Evolutionary conservation across 768 basidiomycete species (phyloP).

Genomic region (Phylloporus arenicola): DNA sequence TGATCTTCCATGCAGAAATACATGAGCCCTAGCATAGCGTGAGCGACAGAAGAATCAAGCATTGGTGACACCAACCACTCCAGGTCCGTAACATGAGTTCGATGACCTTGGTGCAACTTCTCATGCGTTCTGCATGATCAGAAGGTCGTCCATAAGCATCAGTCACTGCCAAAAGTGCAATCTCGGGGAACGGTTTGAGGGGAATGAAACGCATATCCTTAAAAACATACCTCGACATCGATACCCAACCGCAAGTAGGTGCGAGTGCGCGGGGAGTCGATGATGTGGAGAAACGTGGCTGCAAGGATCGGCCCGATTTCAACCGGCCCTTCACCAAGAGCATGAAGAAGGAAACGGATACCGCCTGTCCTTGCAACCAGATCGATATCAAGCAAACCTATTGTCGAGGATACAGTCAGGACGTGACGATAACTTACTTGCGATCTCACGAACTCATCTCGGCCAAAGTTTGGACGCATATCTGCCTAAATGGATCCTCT

Average conservation of each 20-base stretch:
- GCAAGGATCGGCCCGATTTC: conserved; percentile 78
- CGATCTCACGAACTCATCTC: conserved; percentile 68
- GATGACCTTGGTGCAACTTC: conserved; percentile 70
- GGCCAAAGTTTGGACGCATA: conserved; percentile 80
- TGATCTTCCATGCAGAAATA: conserved; percentile 91
- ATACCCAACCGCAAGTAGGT: conserved; percentile 71
- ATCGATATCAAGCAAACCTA: conserved; percentile 86
- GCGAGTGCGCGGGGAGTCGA: conserved; percentile 81
- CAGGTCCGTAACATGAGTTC: conserved; percentile 84
- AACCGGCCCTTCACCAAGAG: conserved; percentile 83
- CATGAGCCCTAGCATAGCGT: conserved; percentile 61
- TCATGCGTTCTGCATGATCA: conserved; percentile 75
- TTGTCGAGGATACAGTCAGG: conserved; percentile 8
- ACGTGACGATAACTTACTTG: conserved; percentile 3
- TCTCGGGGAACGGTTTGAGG: conserved; percentile 37
- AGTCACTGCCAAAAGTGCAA: conserved; percentile 83
- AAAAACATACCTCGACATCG: conserved; percentile 76
- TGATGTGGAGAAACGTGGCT: conserved; percentile 72
- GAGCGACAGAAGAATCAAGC: conserved; percentile 1
- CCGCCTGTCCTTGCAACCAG: conserved; percentile 77
- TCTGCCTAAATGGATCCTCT: conserved; percentile 81
- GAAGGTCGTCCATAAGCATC: conserved; percentile 85
- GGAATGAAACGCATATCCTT: background rate
- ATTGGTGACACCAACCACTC: conserved; percentile 62
- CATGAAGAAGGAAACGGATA: conserved; percentile 78